These are phyloP conservation scores for Orbilia quercus DNA, from an alignment of 2,329 filamentous ascomycete genomes.

Conservation along the genomic window DNA sequence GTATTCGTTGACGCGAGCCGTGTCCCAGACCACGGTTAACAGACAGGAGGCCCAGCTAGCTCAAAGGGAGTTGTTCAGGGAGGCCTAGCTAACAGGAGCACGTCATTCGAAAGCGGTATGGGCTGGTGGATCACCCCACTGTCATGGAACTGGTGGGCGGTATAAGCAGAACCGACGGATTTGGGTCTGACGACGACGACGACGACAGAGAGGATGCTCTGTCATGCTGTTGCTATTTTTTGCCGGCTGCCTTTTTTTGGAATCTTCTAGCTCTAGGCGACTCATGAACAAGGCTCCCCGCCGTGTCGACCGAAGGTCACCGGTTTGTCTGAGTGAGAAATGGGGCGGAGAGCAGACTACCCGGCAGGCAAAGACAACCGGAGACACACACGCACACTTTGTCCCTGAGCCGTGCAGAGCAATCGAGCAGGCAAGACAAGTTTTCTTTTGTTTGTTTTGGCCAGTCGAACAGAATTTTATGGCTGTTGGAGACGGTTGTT, in stretches of 20 bases:
- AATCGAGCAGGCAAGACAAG: background rate
- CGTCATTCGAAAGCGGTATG: conserved; percentile 53
- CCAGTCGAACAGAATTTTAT: no score
- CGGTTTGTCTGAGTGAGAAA: conserved; percentile 22
- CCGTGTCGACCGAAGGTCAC: background rate
- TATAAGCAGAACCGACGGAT: conserved; percentile 6
- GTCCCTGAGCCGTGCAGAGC: conserved; percentile 1
- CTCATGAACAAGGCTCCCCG: conserved; percentile 8
- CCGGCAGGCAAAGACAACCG: conserved; percentile 1
- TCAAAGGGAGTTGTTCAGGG: no score
- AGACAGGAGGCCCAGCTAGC: conserved; percentile 1
- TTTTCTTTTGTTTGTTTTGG: conserved; percentile 5
- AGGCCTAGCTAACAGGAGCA: conserved; percentile 22
- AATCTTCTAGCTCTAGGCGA: conserved; percentile 36
- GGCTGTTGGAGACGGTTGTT: conserved; percentile 38
- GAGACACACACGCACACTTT: conserved; percentile 10
- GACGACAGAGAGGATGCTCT: conserved; percentile 7
- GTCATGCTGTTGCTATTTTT: conserved; percentile 42
- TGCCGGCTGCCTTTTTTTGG: conserved; percentile 39
- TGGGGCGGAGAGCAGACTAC: conserved; percentile 24
- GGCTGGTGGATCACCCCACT: conserved; percentile 48
- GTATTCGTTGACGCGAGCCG: conserved; percentile 47
- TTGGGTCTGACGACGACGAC: background rate
- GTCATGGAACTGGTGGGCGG: conserved; percentile 6
- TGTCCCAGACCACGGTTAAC: conserved; percentile 22